These are phyloP conservation scores for Argentina anserina DNA, from an alignment of 306 rosid genomes.

Conservation along the genomic window DNA sequence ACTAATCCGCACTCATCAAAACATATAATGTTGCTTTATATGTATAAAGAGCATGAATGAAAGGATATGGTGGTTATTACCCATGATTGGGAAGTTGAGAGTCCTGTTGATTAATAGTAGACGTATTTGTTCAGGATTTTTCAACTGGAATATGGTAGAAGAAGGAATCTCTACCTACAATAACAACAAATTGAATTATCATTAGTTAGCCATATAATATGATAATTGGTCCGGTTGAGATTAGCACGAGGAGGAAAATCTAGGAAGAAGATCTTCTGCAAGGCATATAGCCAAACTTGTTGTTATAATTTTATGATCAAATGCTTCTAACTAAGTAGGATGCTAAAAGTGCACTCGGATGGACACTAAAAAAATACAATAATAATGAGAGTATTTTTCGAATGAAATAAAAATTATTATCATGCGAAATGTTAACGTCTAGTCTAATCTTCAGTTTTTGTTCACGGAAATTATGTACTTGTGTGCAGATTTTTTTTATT, in stretches of 20 bases:
- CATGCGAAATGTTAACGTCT: no score
- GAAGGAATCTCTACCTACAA: slow-evolving; percentile 33
- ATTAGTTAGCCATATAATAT: background rate
- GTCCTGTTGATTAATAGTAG: slow-evolving; percentile 11
- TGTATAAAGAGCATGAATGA: slow-evolving; percentile 32
- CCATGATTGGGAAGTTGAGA: slow-evolving; percentile 43
- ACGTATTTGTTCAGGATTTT: background rate
- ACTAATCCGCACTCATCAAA: slow-evolving; percentile 28
- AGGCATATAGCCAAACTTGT: slow-evolving; percentile 36
- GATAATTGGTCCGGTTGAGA: background rate
- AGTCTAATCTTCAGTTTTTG: no score
- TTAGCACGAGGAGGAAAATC: background rate
- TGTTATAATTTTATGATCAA: background rate
- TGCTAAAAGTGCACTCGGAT: background rate
- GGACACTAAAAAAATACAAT: background rate
- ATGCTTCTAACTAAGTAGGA: background rate
- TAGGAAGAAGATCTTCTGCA: slow-evolving; percentile 47
- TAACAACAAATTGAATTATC: background rate
- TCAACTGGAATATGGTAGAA: background rate
- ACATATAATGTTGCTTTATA: slow-evolving; percentile 10
- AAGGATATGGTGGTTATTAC: slow-evolving; percentile 46
- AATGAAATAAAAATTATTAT: no score
- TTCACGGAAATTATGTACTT: no score
- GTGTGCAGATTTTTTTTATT: no score
- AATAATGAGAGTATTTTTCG: background rate